A percentile compares a stretch with the other conserved stretches of the same genome.
These are phyloP conservation scores for Metroxylon sagu DNA, from an alignment of 176 grass and related monocot genomes.

Conservation along the genomic window DNA sequence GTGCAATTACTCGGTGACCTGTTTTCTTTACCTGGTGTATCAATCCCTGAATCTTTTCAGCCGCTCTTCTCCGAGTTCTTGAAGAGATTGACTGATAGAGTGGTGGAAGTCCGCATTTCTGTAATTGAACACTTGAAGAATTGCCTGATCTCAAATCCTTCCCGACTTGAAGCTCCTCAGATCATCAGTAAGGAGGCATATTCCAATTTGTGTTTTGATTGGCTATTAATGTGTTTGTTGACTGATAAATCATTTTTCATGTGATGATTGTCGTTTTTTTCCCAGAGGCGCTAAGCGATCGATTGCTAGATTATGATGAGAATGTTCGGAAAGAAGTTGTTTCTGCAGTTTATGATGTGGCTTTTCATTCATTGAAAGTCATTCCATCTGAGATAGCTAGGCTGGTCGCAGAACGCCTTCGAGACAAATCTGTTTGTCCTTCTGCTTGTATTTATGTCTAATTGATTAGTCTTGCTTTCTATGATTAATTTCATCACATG, in stretches of 20 bases:
- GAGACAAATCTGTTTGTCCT: slow-evolving; percentile 91
- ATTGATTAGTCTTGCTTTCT: slow-evolving; percentile 12
- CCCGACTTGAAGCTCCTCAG: slow-evolving; percentile 64
- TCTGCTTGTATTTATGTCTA: slow-evolving; percentile 12
- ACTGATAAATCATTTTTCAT: background rate
- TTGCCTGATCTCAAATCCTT: slow-evolving; percentile 78
- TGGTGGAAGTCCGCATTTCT: slow-evolving; percentile 82
- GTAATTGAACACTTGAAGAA: slow-evolving; percentile 83
- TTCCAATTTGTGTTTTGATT: slow-evolving; percentile 2
- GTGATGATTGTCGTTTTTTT: slow-evolving; percentile 32
- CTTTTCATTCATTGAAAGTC: slow-evolving; percentile 54
- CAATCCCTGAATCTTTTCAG: slow-evolving; percentile 81
- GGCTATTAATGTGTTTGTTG: background rate
- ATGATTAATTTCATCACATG: slow-evolving; percentile 21
- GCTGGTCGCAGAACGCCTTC: slow-evolving; percentile 82
- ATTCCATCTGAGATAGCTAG: slow-evolving; percentile 64
- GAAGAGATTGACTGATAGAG: slow-evolving; percentile 90
- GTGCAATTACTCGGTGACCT: slow-evolving; percentile 87
- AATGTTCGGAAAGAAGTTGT: slow-evolving; percentile 88
- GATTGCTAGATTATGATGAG: slow-evolving; percentile 95
- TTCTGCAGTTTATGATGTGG: slow-evolving; percentile 78
- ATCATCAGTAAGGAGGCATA: slow-evolving; percentile 61
- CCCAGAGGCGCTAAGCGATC: slow-evolving; percentile 81
- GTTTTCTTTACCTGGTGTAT: slow-evolving; percentile 61
- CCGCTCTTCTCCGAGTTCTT: slow-evolving; percentile 79